Evolutionary conservation across 192 early-diverging fungal genomes (phyloP), one percentile per base, ranked within the genome.

Genomic region (Coemansia sp.): DNA sequence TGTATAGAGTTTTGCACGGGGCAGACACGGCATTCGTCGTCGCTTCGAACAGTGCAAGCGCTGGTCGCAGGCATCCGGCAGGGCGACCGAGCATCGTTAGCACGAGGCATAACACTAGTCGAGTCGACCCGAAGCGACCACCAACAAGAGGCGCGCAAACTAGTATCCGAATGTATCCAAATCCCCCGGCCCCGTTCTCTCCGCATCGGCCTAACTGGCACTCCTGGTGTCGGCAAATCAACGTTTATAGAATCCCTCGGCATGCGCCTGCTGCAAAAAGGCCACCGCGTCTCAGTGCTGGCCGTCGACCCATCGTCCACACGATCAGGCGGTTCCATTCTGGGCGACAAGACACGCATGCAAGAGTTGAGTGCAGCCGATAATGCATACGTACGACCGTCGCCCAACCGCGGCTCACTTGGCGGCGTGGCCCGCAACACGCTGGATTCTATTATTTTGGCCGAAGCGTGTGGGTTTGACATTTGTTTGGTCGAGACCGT

Each of bases 301-400:
- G 92, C 92, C 2, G 88, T 94, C 6, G 92, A 94, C 72, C 92
- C 92, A 23, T 94, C 92, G 27, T 92, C 90, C 24, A 60, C 86
- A 0, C 67, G 88, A 24, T 90, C 92, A 9, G 92, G 92, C 43
- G 92, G 92, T 19, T 91, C 88, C 14, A 93, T 93, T 59, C 71
- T 94, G 9, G 92, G 90, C 41, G 92, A 94, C 79, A 94, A 93
- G 67, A 94, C 92, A 17, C 76, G 92, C 19, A 94, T 94, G 92
- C 84, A 86, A 29, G 79, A 86, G 17, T 75, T 94, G n/a, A 88
- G 90, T 1, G 73, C 79, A 8, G 58, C 84, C 41, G 63, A 69
- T 4, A 68, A 75, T 35, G 92, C 92, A 0, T 94, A 88, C 60
- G 84, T 94, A 37, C 79, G 91, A n/a, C 90, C 90, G 17, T 90